These are phyloP conservation scores for Stereocaulon alpinum DNA, from an alignment of 495 filamentous ascomycete species.

Conservation along the genomic window DNA sequence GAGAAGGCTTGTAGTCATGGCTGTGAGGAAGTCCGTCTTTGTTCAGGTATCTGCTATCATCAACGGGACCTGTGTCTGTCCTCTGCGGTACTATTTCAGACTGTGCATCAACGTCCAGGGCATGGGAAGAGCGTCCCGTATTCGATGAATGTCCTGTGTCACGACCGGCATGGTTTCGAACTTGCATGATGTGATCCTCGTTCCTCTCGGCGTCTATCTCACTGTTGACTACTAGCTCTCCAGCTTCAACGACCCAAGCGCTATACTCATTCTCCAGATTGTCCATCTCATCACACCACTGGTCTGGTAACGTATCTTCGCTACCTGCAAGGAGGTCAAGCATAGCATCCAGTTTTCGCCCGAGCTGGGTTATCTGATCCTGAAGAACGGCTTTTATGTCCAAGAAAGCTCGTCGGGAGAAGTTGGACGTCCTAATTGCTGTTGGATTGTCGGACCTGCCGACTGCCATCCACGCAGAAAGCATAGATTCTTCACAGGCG, in stretches of 20 bases:
- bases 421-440: slow-evolving; percentile 5
- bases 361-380: slow-evolving; percentile 57
- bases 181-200: not conserved
- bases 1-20: not conserved
- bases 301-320: slow-evolving; percentile 71
- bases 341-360: slow-evolving; percentile 66
- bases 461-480: slow-evolving; percentile 52
- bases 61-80: not conserved
- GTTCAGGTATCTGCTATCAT: not conserved
- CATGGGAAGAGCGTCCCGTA: not conserved
- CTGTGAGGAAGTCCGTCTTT: not conserved
- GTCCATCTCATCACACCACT: slow-evolving; percentile 82
- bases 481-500: slow-evolving; percentile 50
- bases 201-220: slow-evolving; percentile 28
- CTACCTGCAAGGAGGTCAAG: slow-evolving; percentile 76
- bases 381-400: slow-evolving; percentile 54
- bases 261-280: slow-evolving; percentile 68
- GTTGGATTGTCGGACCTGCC: slow-evolving; percentile 18
- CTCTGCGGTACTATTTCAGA: not conserved
- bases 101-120: not conserved
- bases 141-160: not conserved
- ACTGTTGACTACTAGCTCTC: slow-evolving; percentile 34
- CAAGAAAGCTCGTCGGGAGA: slow-evolving; percentile 46
- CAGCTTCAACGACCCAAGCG: slow-evolving; percentile 57
- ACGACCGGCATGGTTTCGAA: not conserved